phyloP scores from a whole-genome alignment of 352 stramenopile species.

The Globisporangium canariense region DNA sequence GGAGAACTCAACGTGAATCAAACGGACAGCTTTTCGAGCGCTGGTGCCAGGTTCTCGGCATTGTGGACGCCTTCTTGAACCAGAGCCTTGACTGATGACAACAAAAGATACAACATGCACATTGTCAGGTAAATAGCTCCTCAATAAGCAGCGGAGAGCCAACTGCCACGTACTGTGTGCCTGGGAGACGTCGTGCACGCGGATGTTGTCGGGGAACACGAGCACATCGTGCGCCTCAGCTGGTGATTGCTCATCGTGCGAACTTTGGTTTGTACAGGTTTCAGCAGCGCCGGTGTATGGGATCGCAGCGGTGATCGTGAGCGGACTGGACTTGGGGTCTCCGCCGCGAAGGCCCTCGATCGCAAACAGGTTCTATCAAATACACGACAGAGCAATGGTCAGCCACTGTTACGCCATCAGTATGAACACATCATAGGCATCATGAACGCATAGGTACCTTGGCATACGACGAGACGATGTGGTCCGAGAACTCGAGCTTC shows the following conservation, averaged over 20 bases:
- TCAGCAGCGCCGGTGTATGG: conserved; percentile 29
- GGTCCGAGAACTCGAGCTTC: conserved; percentile 67
- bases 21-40: conserved; percentile 36
- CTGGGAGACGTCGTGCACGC: conserved; percentile 43
- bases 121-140: not conserved
- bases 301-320: conserved; percentile 52
- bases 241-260: not conserved
- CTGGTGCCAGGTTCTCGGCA: conserved; percentile 23
- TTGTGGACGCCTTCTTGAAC: conserved; percentile 34
- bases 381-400: not conserved
- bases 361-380: conserved; percentile 24
- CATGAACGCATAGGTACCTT: conserved; percentile 22
- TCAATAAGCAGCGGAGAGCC: not conserved
- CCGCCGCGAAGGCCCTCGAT: conserved; percentile 29
- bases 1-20: not conserved
- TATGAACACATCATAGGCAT: not conserved
- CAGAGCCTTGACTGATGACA: conserved; percentile 27
- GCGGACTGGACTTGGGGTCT: conserved; percentile 32
- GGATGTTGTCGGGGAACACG: conserved; percentile 67
- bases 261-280: not conserved
- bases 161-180: conserved; percentile 38
- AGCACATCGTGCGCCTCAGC: conserved; percentile 47
- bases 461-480: conserved; percentile 45
- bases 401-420: not conserved
- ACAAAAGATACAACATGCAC: not conserved